Base-by-base conservation (phyloP, 1,284 basidiomycete genomes). In the Moesziomyces globuligerus region DNA sequence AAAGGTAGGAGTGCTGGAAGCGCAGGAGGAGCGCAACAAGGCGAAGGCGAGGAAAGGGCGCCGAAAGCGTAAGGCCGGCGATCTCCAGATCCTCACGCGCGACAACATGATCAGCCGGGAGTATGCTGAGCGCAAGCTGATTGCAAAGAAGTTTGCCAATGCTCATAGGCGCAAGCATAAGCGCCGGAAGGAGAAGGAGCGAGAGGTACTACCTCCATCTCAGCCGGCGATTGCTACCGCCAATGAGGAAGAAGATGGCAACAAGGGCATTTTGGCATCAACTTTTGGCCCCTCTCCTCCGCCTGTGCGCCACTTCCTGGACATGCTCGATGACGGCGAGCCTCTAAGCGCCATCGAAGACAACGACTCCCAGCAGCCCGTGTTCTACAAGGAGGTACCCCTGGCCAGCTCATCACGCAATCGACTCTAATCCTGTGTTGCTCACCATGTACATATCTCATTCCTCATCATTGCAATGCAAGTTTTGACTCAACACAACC, bases 91-190 rank as follows among this genome's bases (percentile, higher is more conserved):
- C n/a, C 28, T 56, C 18, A 17, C 29, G 10, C 48, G 32, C n/a
- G 41, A 48, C 7, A 4, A 18, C 8, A 48, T 56, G 29, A 56
- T 56, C 53, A 56, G 32, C 7, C 18, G 41, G 2, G 53, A 48
- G 46, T 4, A 56, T 28, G 40, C 53, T 15, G 53, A 56, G 20
- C 32, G 36, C 1, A 15, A 44, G 24, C 25, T 43, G 53, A 32
- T 49, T 6, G 40, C 46, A 17, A 56, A 55, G 23, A 34, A 20
- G 18, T 25, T 23, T n/a, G 26, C 29, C 10, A 29, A 29, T 4
- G 29, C 29, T 29, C 29, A 13, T 11, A 7, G 29, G 10, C 51
- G 24, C n/a, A 10, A 18, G 24, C 26, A 17, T 9, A 26, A 18
- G 25, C 26, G 17, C 36, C 26, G 28, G 28, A 15, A 23, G n/a